These are phyloP conservation scores for Fraxinus velutina DNA, from an alignment of 305 asterid species.

Conservation along the genomic window DNA sequence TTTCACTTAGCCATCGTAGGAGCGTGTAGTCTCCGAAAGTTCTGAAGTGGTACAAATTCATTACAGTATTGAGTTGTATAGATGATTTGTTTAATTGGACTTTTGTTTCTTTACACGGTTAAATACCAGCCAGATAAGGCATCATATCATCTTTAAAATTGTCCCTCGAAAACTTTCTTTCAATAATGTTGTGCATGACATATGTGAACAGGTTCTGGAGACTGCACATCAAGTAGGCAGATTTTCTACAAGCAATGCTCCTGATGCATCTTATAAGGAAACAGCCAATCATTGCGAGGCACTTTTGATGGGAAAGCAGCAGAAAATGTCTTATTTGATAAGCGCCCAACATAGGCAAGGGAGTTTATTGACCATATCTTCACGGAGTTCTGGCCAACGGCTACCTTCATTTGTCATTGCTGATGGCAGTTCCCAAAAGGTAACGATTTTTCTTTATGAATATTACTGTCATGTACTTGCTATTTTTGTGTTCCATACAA, in stretches of 20 bases:
- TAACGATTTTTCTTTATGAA: slow-evolving; percentile 6
- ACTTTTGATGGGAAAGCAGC: slow-evolving; percentile 73
- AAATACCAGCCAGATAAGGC: not conserved
- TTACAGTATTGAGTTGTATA: not conserved
- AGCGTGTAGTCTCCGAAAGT: not conserved
- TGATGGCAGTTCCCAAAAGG: slow-evolving; percentile 34
- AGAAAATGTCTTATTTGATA: slow-evolving; percentile 70
- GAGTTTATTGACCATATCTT: slow-evolving; percentile 45
- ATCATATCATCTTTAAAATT: not conserved
- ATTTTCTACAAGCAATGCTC: slow-evolving; percentile 63
- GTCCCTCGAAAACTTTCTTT: not conserved
- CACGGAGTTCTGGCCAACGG: slow-evolving; percentile 37
- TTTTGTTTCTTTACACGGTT: not conserved
- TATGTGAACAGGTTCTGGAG: slow-evolving; percentile 56
- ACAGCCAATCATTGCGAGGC: slow-evolving; percentile 81
- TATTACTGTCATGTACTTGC: not conserved
- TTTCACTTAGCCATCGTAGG: not conserved
- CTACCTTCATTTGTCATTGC: slow-evolving; percentile 25
- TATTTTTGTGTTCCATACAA: not conserved
- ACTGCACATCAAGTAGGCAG: slow-evolving; percentile 81
- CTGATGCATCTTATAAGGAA: slow-evolving; percentile 78
- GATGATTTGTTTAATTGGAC: not conserved
- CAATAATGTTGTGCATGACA: not conserved
- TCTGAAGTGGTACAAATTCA: not conserved
- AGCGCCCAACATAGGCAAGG: slow-evolving; percentile 48